Evolutionary conservation across 2,329 filamentous ascomycete genomes (phyloP).

Genomic region (Penicillium brasilianum): DNA sequence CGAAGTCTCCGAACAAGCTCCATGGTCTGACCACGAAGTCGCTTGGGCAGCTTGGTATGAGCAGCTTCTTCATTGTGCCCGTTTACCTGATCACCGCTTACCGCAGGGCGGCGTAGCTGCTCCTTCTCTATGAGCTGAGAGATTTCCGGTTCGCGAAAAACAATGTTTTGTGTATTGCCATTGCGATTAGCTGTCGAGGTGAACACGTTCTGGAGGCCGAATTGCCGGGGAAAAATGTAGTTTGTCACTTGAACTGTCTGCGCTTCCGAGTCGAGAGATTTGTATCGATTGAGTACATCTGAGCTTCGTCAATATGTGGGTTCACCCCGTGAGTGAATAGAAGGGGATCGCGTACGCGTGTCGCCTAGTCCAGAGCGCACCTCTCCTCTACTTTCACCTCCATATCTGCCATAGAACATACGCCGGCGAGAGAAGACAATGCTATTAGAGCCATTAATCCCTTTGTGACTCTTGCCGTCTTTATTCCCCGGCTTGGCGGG

Average conservation of each 20-base stretch:
- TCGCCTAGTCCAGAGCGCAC: constrained; percentile 74
- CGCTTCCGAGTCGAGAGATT: constrained; percentile 45
- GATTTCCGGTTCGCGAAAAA: constrained; percentile 83
- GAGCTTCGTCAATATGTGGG: not conserved
- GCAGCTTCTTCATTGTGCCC: constrained; percentile 11
- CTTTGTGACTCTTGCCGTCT: not conserved
- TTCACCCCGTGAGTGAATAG: no score
- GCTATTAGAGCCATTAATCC: constrained; percentile 50
- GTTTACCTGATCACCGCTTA: not conserved
- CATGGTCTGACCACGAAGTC: constrained; percentile 66
- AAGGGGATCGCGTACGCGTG: constrained; percentile 68
- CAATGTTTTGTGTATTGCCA: constrained; percentile 81
- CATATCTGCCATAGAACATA: constrained; percentile 82
- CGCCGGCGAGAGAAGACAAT: constrained; percentile 80
- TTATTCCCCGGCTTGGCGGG: constrained; percentile 1
- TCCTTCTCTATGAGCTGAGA: constrained; percentile 28
- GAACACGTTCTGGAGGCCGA: constrained; percentile 91
- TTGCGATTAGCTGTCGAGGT: constrained; percentile 67
- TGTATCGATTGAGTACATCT: constrained; percentile 82
- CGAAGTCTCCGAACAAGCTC: constrained; percentile 71
- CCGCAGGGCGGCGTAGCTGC: constrained; percentile 7
- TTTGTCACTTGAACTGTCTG: constrained; percentile 78
- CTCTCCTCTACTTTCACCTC: constrained; percentile 68
- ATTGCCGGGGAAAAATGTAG: constrained; percentile 92
- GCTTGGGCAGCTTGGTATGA: constrained; percentile 43